Conservation (phyloP, 2,329 filamentous ascomycete species). For the Aspergillus awamori region DNA sequence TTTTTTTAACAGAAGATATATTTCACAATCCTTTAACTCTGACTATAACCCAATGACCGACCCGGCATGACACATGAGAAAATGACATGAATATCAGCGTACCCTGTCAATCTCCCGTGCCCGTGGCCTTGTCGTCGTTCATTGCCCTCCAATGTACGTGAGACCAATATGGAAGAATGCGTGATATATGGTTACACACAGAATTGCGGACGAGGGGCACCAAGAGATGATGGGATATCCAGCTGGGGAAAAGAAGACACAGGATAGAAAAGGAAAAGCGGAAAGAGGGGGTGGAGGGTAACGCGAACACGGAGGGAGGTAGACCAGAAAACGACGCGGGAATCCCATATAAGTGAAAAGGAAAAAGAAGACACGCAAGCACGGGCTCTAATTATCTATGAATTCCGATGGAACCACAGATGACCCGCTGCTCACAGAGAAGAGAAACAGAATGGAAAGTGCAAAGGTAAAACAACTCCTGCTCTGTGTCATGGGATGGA, state of each 20-base stretch:
- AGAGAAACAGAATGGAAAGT: slow-evolving; percentile 17
- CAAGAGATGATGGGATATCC: slow-evolving; percentile 44
- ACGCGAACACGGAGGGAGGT: slow-evolving; percentile 15
- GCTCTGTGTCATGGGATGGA: slow-evolving; percentile 31
- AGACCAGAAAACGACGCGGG: slow-evolving; percentile 21
- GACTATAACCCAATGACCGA: slow-evolving; percentile 37
- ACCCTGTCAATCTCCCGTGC: slow-evolving; percentile 34
- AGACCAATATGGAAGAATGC: slow-evolving; percentile 31
- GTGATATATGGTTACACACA: slow-evolving; percentile 39
- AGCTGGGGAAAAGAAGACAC: slow-evolving; percentile 35
- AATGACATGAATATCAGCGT: slow-evolving; percentile 36
- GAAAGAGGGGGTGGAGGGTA: slow-evolving; percentile 17
- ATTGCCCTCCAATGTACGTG: slow-evolving; percentile 29
- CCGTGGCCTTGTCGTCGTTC: slow-evolving; percentile 29
- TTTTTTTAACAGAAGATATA: slow-evolving; percentile 10
- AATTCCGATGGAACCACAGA: slow-evolving; percentile 14
- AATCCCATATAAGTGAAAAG: slow-evolving; percentile 16
- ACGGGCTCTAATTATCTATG: slow-evolving; percentile 4
- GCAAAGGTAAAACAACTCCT: slow-evolving; percentile 23
- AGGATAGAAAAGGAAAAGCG: slow-evolving; percentile 22
- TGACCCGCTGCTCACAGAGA: slow-evolving; percentile 23
- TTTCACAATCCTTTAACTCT: slow-evolving; percentile 29
- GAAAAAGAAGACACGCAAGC: slow-evolving; percentile 13
- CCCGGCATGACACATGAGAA: slow-evolving; percentile 43
- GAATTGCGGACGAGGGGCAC: slow-evolving; percentile 28